Evolutionary conservation across 129 eudicot genomes (phyloP), one percentile per base, ranked within the genome.

Genomic region (Artemisia tridentata): DNA sequence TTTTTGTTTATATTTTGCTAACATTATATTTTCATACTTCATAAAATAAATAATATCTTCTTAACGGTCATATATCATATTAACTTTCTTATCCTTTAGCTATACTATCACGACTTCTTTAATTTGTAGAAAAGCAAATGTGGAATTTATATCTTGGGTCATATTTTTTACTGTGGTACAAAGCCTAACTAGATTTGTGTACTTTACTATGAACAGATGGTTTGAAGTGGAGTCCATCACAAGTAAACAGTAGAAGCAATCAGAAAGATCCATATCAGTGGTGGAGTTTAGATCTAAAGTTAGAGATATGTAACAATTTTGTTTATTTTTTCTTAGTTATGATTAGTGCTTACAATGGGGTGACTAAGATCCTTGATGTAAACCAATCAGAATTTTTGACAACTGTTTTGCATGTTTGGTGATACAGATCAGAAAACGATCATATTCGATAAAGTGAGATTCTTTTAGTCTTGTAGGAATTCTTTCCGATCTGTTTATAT

Each of bases 161-260:
- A 20, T 68, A 18, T 29, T 63, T 12, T 34, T 48, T 47, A 61
- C 48, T 14, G 21, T 60, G 69, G 43, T n/a, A 61, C 56, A 21
- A 57, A 67, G 52, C 53, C 68, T 78, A 78, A 78, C 72, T 21
- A 63, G 49, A 54, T 38, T 38, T 16, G 69, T 49, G 66, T 48
- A 43, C 49, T 68, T 68, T 67, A 45, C 72, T 52, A 46, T 80
- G 20, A 49, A 63, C 86, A 88, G 91, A 80, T 88, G 91, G 95
- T 66, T 66, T 80, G 90, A 80, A 75, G 81, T 72, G 70, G 78
- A 78, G 64, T 68, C 72, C 63, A 65, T 70, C 72, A 77, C 65
- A 74, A 65, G 62, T 74, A 69, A 69, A 55, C 63, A 55, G 62
- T 69, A 14, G 70, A 74, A 78, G 84, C 21, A 49, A 63, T 53